Conservation (phyloP, 768 basidiomycete species). For the Collybia sordida region DNA sequence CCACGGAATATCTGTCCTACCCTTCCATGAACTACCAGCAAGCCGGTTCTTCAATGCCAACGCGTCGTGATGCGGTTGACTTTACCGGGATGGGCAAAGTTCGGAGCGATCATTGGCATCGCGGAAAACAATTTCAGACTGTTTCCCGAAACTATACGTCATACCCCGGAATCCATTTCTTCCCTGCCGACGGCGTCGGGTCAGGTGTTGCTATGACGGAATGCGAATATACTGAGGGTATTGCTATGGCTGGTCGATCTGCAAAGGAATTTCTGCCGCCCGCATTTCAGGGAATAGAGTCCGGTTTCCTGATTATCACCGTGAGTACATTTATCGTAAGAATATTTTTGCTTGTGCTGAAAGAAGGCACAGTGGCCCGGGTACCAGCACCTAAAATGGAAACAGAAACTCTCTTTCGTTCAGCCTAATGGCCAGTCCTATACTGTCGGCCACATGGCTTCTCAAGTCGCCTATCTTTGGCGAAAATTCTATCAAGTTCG, state of each 20-base stretch:
- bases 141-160: slow-evolving; percentile 9
- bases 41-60: neutral
- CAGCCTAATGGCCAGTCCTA: slow-evolving; percentile 5
- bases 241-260: slow-evolving; percentile 4
- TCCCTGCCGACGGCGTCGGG: slow-evolving; percentile 6
- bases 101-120: slow-evolving; percentile 15
- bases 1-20: no score
- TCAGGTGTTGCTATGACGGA: slow-evolving; percentile 13
- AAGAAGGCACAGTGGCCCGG: slow-evolving; percentile 9
- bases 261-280: slow-evolving; percentile 4
- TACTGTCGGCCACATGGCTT: slow-evolving; percentile 11
- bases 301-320: slow-evolving; percentile 6
- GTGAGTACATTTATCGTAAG: neutral
- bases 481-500: slow-evolving; percentile 12
- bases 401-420: slow-evolving; percentile 5
- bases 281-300: slow-evolving; percentile 1
- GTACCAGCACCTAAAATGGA: slow-evolving; percentile 13
- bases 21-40: no score
- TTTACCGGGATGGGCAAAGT: slow-evolving; percentile 9
- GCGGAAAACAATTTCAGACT: slow-evolving; percentile 1
- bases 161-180: slow-evolving; percentile 9
- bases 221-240: slow-evolving; percentile 11
- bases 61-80: slow-evolving; percentile 12
- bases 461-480: slow-evolving; percentile 11
- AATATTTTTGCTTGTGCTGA: neutral